Percentiles rank a stretch among this genome's conserved stretches.
phyloP scores from a whole-genome alignment of 768 basidiomycete species.

The Trametes cinnabarina region DNA sequence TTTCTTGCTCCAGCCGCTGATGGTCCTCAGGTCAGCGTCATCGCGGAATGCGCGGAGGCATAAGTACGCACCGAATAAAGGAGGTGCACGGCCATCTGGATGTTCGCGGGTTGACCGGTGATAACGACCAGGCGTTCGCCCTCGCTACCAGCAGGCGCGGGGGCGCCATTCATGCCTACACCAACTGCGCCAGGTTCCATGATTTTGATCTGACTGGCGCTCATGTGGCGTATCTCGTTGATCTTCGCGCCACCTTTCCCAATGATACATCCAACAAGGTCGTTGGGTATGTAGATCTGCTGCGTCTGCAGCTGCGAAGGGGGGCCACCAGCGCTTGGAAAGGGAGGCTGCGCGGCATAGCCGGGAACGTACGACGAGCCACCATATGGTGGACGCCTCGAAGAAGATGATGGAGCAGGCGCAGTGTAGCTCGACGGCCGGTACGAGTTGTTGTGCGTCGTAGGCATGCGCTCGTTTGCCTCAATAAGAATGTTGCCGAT shows the following conservation, averaged over 20 bases:
- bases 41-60: not conserved
- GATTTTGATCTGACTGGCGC: constrained; percentile 95
- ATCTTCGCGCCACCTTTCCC: constrained; percentile 98
- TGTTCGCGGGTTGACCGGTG: constrained; percentile 91
- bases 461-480: constrained; percentile 80
- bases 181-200: constrained; percentile 92
- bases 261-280: constrained; percentile 95
- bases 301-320: constrained; percentile 83
- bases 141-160: constrained; percentile 73
- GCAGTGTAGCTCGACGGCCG: constrained; percentile 59
- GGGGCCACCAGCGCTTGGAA: constrained; percentile 30
- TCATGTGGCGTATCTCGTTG: constrained; percentile 96
- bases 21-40: not conserved
- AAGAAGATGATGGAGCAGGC: not conserved
- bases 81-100: constrained; percentile 93
- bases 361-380: constrained; percentile 74
- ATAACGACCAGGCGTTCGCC: constrained; percentile 94
- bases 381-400: constrained; percentile 42
- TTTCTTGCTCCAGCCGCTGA: constrained; percentile 85
- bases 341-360: constrained; percentile 52
- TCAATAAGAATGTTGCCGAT: constrained; percentile 97
- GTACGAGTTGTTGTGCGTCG: constrained; percentile 52
- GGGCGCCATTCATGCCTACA: constrained; percentile 64
- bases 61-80: constrained; percentile 68
- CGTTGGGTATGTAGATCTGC: constrained; percentile 97